These are phyloP conservation scores for Periglandula ipomoeae DNA, from an alignment of 2,329 filamentous ascomycete species.

Conservation along the genomic window DNA sequence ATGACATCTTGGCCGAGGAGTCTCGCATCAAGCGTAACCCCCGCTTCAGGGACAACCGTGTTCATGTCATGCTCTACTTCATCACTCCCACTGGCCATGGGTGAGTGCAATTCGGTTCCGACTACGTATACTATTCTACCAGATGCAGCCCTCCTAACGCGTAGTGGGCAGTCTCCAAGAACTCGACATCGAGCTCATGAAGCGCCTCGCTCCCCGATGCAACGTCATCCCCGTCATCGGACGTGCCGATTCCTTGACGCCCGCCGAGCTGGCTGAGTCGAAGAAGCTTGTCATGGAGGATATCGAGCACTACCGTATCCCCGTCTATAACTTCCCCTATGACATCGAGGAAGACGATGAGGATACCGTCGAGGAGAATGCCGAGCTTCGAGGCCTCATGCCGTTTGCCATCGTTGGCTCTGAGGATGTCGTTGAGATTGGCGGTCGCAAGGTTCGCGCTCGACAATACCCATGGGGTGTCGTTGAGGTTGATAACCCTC, in stretches of 20 bases:
- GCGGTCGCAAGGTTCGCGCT: slow-evolving; percentile 83
- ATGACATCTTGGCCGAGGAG: slow-evolving; percentile 98
- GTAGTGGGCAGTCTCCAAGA: slow-evolving; percentile 67
- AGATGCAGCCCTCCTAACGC: slow-evolving; percentile 1
- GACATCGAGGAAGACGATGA: slow-evolving; percentile 99
- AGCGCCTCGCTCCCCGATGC: slow-evolving; percentile 92
- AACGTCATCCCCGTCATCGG: slow-evolving; percentile 99
- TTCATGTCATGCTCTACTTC: slow-evolving; percentile 97
- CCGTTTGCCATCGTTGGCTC: slow-evolving; percentile 98
- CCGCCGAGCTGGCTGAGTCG: slow-evolving; percentile 91
- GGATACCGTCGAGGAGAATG: slow-evolving; percentile 98
- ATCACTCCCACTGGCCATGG: slow-evolving; percentile 97
- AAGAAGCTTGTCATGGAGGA: slow-evolving; percentile 99
- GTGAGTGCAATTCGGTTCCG: slow-evolving; percentile 36
- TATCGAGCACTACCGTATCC: slow-evolving; percentile 98
- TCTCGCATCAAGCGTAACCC: slow-evolving; percentile 99
- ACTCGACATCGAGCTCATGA: slow-evolving; percentile 99
- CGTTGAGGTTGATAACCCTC: slow-evolving; percentile 97
- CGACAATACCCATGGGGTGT: slow-evolving; percentile 99
- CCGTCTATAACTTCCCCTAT: slow-evolving; percentile 99
- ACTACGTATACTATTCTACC: neutral
- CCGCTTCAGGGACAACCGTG: slow-evolving; percentile 97
- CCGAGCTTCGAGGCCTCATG: slow-evolving; percentile 94
- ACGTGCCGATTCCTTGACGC: slow-evolving; percentile 94
- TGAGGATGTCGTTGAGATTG: slow-evolving; percentile 90